Evolutionary conservation across 805 yeast genomes (phyloP).

Genomic region (Starmerella scarabaei): DNA sequence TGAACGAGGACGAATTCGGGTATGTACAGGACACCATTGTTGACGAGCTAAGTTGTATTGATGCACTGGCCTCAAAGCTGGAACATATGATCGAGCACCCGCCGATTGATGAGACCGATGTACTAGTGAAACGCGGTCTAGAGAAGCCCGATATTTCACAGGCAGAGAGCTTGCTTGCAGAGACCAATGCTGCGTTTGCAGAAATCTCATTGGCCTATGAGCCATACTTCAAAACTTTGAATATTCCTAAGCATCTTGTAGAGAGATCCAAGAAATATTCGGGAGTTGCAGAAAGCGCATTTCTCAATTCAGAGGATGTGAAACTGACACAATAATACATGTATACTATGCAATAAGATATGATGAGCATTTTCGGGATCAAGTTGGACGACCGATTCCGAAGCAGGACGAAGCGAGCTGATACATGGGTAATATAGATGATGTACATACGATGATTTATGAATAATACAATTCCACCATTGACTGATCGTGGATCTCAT

Average conservation of each 20-base stretch:
- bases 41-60: conserved; percentile 22
- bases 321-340: no score
- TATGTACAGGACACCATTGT: conserved; percentile 32
- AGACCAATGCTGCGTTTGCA: conserved; percentile 21
- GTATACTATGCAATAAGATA: no score
- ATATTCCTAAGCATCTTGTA: conserved; percentile 8
- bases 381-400: no score
- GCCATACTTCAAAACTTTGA: conserved; percentile 23
- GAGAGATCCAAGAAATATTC: conserved; percentile 3
- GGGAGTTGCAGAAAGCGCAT: not conserved
- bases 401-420: no score
- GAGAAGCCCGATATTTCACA: conserved; percentile 15
- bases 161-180: conserved; percentile 13
- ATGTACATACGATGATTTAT: no score
- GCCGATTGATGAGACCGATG: conserved; percentile 27
- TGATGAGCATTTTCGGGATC: no score
- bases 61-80: conserved; percentile 20
- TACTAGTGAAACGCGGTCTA: conserved; percentile 12
- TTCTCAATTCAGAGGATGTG: no score
- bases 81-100: conserved; percentile 22
- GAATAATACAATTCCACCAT: conserved; percentile 55
- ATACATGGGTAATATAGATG: no score
- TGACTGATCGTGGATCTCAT: conserved; percentile 83
- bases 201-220: conserved; percentile 22
- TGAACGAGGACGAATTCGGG: conserved; percentile 30